Percentiles rank a stretch among this genome's conserved stretches.
Conservation (phyloP, 2,329 filamentous ascomycete genomes). For the Metarhizium rileyi region DNA sequence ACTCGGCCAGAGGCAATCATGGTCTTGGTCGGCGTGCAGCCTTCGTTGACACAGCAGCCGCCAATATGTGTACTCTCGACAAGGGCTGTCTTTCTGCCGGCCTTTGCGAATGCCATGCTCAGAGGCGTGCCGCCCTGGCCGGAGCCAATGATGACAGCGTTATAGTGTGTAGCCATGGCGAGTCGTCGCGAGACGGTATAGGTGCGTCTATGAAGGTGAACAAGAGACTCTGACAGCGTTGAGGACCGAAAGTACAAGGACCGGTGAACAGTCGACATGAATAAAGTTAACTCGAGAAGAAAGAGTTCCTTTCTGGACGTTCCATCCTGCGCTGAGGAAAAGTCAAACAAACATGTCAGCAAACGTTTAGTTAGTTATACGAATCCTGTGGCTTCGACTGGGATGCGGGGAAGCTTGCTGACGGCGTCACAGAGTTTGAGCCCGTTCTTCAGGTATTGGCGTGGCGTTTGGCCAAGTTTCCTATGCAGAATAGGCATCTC, state of each 20-base stretch:
- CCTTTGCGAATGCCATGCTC: conserved; percentile 34
- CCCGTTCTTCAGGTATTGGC: too few species aligned
- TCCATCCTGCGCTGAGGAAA: too few species aligned
- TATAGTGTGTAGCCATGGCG: conserved; percentile 9
- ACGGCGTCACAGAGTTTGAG: too few species aligned
- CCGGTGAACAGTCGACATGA: background rate
- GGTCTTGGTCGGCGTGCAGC: conserved; percentile 48
- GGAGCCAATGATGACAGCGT: conserved; percentile 38
- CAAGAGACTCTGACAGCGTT: background rate
- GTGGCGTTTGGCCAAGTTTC: too few species aligned
- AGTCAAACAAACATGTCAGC: background rate
- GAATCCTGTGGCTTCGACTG: too few species aligned
- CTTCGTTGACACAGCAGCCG: conserved; percentile 45
- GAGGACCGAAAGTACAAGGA: background rate
- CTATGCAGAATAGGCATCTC: too few species aligned
- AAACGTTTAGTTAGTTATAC: too few species aligned
- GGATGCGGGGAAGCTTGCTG: too few species aligned
- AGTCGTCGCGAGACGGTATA: background rate
- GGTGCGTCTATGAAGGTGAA: background rate
- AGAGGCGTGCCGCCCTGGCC: conserved; percentile 43
- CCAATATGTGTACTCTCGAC: conserved; percentile 39
- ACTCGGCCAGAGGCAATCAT: conserved; percentile 43
- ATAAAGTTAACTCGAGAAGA: too few species aligned
- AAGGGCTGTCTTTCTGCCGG: conserved; percentile 33
- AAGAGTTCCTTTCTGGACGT: too few species aligned